phyloP scores from a whole-genome alignment of 352 stramenopile genomes.

The Phytophthora pisi region DNA sequence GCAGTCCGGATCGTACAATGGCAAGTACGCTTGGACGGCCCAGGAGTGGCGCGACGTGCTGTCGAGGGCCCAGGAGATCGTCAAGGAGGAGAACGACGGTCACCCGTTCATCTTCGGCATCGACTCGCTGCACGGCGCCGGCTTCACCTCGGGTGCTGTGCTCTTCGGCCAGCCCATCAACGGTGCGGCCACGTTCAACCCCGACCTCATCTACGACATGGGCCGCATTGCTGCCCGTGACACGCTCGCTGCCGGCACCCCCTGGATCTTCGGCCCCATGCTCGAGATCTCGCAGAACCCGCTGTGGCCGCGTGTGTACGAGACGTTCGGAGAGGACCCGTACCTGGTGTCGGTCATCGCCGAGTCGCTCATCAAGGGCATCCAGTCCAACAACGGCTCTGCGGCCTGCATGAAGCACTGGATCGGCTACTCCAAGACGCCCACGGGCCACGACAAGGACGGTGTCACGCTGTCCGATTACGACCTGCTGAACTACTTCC shows the following conservation, averaged over 20 bases:
- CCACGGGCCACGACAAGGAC: slow-evolving; percentile 79
- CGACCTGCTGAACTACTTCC: slow-evolving; percentile 83
- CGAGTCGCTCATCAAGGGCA: slow-evolving; percentile 64
- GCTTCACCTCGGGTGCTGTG: slow-evolving; percentile 78
- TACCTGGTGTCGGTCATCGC: slow-evolving; percentile 77
- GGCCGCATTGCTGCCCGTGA: slow-evolving; percentile 78
- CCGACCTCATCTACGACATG: slow-evolving; percentile 64
- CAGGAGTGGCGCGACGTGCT: slow-evolving; percentile 74
- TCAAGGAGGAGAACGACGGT: slow-evolving; percentile 61
- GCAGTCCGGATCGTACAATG: slow-evolving; percentile 27
- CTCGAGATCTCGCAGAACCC: slow-evolving; percentile 85
- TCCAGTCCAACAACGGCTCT: slow-evolving; percentile 70
- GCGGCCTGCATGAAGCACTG: slow-evolving; percentile 90
- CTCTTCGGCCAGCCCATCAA: slow-evolving; percentile 92
- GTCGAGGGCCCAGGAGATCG: slow-evolving; percentile 74
- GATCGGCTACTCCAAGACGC: slow-evolving; percentile 79
- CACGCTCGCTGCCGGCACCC: slow-evolving; percentile 84
- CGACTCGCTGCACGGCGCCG: slow-evolving; percentile 89
- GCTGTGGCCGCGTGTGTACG: slow-evolving; percentile 87
- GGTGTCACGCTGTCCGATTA: slow-evolving; percentile 67
- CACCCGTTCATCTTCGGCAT: slow-evolving; percentile 88
- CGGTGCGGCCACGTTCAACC: slow-evolving; percentile 87
- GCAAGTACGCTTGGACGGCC: slow-evolving; percentile 55
- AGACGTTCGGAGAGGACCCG: slow-evolving; percentile 94
- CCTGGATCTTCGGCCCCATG: slow-evolving; percentile 90